Percentiles rank a stretch among this genome's conserved stretches.
phyloP scores from a whole-genome alignment of 1,139 yeast species.

The Sugiyamaella pinicola region DNA sequence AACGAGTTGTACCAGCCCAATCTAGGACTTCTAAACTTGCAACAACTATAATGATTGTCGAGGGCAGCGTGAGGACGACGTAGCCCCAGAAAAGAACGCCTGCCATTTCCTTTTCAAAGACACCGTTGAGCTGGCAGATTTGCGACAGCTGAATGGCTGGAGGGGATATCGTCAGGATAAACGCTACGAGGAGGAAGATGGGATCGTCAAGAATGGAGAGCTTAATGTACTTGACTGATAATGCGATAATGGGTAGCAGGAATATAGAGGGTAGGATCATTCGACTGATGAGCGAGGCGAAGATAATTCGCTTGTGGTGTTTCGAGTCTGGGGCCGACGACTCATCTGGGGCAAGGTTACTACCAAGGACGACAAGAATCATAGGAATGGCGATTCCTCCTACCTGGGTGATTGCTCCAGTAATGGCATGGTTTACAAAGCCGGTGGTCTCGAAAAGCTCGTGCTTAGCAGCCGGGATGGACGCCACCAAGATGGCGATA shows the following conservation, averaged over 20 bases:
- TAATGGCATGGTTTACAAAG: slow-evolving; percentile 74
- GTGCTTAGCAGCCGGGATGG: slow-evolving; percentile 67
- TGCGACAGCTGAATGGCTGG: slow-evolving; percentile 86
- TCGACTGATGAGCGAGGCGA: slow-evolving; percentile 70
- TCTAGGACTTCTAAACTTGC: slow-evolving; percentile 66
- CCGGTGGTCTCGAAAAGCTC: slow-evolving; percentile 63
- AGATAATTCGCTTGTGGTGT: slow-evolving; percentile 58
- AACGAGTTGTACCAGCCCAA: slow-evolving; percentile 44
- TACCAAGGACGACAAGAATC: slow-evolving; percentile 63
- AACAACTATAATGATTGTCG: slow-evolving; percentile 73
- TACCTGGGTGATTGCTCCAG: slow-evolving; percentile 73
- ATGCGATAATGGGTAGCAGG: slow-evolving; percentile 67
- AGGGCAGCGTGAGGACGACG: slow-evolving; percentile 72
- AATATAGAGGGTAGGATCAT: slow-evolving; percentile 75
- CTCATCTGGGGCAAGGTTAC: slow-evolving; percentile 49
- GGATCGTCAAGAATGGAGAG: slow-evolving; percentile 82
- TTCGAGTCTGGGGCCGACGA: slow-evolving; percentile 50
- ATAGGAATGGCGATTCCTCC: slow-evolving; percentile 90
- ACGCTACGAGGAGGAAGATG: slow-evolving; percentile 73
- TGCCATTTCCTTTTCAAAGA: slow-evolving; percentile 81
- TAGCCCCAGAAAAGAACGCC: slow-evolving; percentile 89
- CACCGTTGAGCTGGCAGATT: slow-evolving; percentile 73
- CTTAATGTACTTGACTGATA: slow-evolving; percentile 63
- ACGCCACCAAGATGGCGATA: slow-evolving; percentile 78
- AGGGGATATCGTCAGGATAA: slow-evolving; percentile 73